Conservation (phyloP, 805 yeast species). For the Metschnikowia orientalis region DNA sequence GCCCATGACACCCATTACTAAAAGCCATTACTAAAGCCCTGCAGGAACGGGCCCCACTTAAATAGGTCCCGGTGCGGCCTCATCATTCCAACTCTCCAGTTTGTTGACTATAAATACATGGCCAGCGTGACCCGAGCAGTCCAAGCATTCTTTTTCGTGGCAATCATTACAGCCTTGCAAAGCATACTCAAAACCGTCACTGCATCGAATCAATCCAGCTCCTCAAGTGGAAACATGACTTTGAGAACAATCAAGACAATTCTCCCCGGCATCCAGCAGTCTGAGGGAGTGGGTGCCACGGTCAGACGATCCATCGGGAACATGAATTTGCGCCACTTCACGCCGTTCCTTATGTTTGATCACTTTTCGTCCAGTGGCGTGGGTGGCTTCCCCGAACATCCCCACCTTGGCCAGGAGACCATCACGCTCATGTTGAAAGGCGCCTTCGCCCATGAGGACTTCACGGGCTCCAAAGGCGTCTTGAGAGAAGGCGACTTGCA, state of each 20-base stretch:
- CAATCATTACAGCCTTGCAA: too few relatives aligned
- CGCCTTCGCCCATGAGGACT: conserved; percentile 75
- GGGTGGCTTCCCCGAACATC: conserved; percentile 80
- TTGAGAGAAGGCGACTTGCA: conserved; percentile 80
- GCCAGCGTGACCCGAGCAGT: too few relatives aligned
- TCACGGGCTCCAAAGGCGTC: conserved; percentile 78
- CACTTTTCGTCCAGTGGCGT: conserved; percentile 64
- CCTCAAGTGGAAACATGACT: too few relatives aligned
- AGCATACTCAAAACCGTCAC: too few relatives aligned
- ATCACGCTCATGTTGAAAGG: conserved; percentile 64
- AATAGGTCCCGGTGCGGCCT: too few relatives aligned
- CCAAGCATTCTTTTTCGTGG: too few relatives aligned
- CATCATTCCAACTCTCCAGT: too few relatives aligned
- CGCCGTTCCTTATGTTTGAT: conserved; percentile 79
- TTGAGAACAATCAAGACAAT: conserved; percentile 31
- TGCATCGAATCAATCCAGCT: too few relatives aligned
- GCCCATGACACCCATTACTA: too few relatives aligned
- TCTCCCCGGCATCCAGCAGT: conserved; percentile 56
- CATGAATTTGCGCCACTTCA: conserved; percentile 60
- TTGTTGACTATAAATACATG: too few relatives aligned
- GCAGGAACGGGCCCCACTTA: too few relatives aligned
- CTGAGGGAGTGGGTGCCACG: conserved; percentile 82
- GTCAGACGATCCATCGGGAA: conserved; percentile 81
- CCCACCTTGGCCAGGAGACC: conserved; percentile 83
- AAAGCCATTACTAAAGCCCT: too few relatives aligned